Evolutionary conservation across 805 yeast species (phyloP).

Genomic region (Wickerhamiella kurtzmanii): DNA sequence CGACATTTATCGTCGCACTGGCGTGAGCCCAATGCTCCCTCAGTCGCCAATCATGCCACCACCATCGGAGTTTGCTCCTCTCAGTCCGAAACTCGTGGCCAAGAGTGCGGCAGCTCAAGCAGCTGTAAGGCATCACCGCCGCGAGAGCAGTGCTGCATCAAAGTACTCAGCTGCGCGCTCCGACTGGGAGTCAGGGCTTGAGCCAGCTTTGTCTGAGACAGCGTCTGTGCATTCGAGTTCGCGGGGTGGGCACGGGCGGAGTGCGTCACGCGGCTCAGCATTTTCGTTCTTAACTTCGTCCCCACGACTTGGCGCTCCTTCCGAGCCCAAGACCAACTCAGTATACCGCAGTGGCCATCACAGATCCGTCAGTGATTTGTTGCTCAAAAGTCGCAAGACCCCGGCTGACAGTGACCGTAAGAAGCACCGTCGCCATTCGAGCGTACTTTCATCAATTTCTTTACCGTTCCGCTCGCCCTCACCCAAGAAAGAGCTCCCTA

Average conservation of each 20-base stretch:
- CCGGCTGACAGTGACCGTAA: conserved; percentile 8
- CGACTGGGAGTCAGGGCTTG: conserved; percentile 1
- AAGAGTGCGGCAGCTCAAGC: neutral
- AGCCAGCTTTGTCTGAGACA: conserved; percentile 1
- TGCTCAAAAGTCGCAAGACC: neutral
- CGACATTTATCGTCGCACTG: too few species aligned
- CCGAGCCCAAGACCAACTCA: neutral
- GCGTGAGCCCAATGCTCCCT: neutral
- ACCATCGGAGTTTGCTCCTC: neutral
- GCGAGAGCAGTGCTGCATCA: neutral
- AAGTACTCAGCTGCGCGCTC: neutral
- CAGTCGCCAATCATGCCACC: neutral
- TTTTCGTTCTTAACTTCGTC: neutral
- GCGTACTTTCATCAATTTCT: conserved; percentile 6
- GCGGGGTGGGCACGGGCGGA: neutral
- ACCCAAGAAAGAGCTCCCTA: conserved; percentile 7
- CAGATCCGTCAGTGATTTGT: conserved; percentile 1
- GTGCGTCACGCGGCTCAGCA: neutral
- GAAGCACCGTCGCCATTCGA: conserved; percentile 13
- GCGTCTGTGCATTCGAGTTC: neutral
- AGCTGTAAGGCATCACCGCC: conserved; percentile 1
- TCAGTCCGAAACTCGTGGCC: neutral
- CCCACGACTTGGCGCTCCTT: neutral
- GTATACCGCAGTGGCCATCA: neutral
- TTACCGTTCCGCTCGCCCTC: conserved; percentile 7